Base-by-base conservation (phyloP, 2,329 filamentous ascomycete genomes). In the Setomelanomma holmii region DNA sequence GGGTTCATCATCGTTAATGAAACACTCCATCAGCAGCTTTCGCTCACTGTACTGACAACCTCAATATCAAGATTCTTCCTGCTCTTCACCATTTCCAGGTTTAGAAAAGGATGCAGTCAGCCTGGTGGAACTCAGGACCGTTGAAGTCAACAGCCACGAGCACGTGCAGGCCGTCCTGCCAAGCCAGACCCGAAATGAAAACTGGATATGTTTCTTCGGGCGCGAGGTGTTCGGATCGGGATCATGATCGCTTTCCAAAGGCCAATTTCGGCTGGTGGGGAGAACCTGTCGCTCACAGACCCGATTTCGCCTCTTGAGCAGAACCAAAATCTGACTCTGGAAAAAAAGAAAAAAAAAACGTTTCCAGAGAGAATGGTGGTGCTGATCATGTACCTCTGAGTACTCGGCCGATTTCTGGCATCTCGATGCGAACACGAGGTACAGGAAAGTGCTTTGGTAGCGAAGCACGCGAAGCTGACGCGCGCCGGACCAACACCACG, bases 171-270 rank as follows among this genome's bases (percentile, higher is more conserved):
- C 27, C 27, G 27, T 30, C 27, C 27, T 14, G 27, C 14, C 39
- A 24, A 41, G 39, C 39, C 22, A 17, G n/a, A n/a, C 21, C 38
- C 39, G 39, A 41, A 24, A 41, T 41, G 39, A 41, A 24, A 41
- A 21, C 27, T 40, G 36, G 16, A 30, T 6, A 8, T 30, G 10
- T 8, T 14, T 30, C n/a, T 30, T 30, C 27, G 27, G 27, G 27
- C 27, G 14, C n/a, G 14, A 30, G 27, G 27, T 10, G 10, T 30
- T 30, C 27, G 27, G 27, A 8, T 30, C 27, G 27, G 27, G 3
- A 30, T 3, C 27, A 30, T 30, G 27, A 30, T 30, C 27, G 14
- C 27, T 8, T 30, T 14, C 27, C 14, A n/a, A n/a, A 14, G 27
- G 10, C 27, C 3, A 30, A 30, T 30, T 30, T 30, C 27, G 27